A percentile compares a stretch with the other conserved stretches of the same genome.
Evolutionary conservation across 1,284 basidiomycete genomes (phyloP).

Genomic region (Cutaneotrichosporon sp.): DNA sequence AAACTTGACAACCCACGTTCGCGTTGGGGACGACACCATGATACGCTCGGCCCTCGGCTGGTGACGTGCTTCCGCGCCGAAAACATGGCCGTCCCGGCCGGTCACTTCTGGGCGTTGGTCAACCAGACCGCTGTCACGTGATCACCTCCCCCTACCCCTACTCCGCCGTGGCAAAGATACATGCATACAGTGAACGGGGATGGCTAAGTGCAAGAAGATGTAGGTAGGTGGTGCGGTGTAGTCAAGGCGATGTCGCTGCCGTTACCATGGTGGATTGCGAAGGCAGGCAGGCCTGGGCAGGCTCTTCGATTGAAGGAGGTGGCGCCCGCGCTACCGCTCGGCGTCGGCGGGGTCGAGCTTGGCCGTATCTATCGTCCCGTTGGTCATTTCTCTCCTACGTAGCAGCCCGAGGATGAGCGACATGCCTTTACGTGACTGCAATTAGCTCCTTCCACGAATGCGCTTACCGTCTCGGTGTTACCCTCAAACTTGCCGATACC

Average conservation of each 20-base stretch:
- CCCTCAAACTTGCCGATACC: constrained; percentile 45
- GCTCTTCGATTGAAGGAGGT: too few species aligned
- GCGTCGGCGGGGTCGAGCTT: not conserved
- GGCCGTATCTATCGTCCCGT: not conserved
- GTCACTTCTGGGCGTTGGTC: too few species aligned
- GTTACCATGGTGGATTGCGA: too few species aligned
- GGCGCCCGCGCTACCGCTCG: not conserved
- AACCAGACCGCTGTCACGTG: too few species aligned
- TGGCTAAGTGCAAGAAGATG: not conserved
- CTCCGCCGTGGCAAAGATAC: not conserved
- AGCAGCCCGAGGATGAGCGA: constrained; percentile 41
- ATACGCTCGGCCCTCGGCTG: too few species aligned
- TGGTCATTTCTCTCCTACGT: constrained; percentile 13
- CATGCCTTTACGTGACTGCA: constrained; percentile 46
- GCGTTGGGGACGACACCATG: not conserved
- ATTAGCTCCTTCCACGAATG: not conserved
- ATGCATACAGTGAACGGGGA: constrained; percentile 4
- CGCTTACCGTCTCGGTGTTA: constrained; percentile 42
- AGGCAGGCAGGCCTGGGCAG: too few species aligned
- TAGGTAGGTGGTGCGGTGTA: not conserved
- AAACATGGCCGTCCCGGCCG: too few species aligned
- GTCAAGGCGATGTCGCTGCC: not conserved
- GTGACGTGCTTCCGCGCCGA: too few species aligned
- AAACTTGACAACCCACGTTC: too few species aligned
- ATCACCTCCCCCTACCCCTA: not conserved